Evolutionary conservation across 768 basidiomycete genomes (phyloP).

Genomic region (Podaxis mareebaensis): DNA sequence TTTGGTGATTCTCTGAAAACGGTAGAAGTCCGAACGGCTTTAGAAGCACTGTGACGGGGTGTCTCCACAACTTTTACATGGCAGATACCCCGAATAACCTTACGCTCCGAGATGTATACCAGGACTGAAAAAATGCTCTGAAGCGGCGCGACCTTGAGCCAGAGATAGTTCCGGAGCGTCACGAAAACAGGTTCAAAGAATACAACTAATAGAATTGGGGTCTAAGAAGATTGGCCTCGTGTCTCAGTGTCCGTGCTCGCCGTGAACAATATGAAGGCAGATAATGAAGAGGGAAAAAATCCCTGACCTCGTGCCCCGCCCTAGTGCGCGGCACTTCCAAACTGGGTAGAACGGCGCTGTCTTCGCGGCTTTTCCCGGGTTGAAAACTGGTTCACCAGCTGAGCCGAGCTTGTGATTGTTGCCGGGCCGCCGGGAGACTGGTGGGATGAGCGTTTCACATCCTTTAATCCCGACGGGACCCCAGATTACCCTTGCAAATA

Average conservation of each 20-base stretch:
- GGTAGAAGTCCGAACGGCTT: not conserved
- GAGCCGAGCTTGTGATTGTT: not conserved
- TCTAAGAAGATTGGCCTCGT: constrained; percentile 2
- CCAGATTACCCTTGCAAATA: no score
- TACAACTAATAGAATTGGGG: not conserved
- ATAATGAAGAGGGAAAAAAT: not conserved
- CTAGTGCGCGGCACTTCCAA: constrained; percentile 1
- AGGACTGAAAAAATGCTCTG: not conserved
- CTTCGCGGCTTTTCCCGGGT: not conserved
- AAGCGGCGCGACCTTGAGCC: not conserved
- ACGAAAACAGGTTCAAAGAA: not conserved
- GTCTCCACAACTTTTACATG: no score
- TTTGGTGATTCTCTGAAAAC: not conserved
- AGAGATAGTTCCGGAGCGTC: not conserved
- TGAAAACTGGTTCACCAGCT: constrained; percentile 1
- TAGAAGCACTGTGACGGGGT: not conserved
- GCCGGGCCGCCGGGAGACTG: no score
- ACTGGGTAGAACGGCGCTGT: not conserved
- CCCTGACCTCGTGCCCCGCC: constrained; percentile 3
- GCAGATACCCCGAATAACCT: not conserved
- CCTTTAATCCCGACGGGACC: no score
- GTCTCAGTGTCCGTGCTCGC: constrained; percentile 2
- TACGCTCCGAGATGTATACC: not conserved
- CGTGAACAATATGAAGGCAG: not conserved
- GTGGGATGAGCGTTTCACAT: no score